A percentile compares a stretch with the other conserved stretches of the same genome.
Evolutionary conservation across 257 asterid species (phyloP).

Genomic region (Gynochthodes officinalis): DNA sequence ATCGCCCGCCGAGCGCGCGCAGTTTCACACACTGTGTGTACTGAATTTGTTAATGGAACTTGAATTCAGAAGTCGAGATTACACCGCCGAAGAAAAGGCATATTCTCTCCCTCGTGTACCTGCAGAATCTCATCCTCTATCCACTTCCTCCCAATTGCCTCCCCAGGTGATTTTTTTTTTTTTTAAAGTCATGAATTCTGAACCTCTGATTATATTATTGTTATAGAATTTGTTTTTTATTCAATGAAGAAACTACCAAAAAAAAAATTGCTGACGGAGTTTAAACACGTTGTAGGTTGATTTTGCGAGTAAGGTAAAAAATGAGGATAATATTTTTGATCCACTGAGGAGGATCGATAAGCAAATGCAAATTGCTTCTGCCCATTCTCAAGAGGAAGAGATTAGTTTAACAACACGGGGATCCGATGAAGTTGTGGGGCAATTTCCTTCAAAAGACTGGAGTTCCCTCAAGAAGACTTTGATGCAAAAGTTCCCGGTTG

Average conservation of each 20-base stretch:
- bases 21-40: neutral
- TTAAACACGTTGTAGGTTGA: constrained; percentile 39
- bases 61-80: constrained; percentile 58
- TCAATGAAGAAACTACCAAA: neutral
- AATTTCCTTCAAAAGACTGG: constrained; percentile 56
- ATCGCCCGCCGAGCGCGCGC: neutral
- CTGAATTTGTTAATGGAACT: constrained; percentile 41
- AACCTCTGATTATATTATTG: neutral
- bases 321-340: constrained; percentile 46
- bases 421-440: constrained; percentile 23
- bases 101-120: constrained; percentile 43
- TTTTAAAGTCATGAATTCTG: neutral
- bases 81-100: constrained; percentile 42
- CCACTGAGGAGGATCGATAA: constrained; percentile 53
- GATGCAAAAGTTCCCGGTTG: constrained; percentile 66
- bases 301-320: constrained; percentile 24
- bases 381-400: constrained; percentile 33
- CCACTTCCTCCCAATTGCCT: constrained; percentile 25
- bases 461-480: constrained; percentile 54
- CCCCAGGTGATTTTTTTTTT: constrained; percentile 35
- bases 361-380: constrained; percentile 25
- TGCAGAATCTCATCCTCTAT: constrained; percentile 60
- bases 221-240: neutral
- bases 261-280: neutral
- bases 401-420: constrained; percentile 22